Base-by-base conservation (phyloP, 176 grass and related monocot species). In the Hyparrhenia diplandra region DNA sequence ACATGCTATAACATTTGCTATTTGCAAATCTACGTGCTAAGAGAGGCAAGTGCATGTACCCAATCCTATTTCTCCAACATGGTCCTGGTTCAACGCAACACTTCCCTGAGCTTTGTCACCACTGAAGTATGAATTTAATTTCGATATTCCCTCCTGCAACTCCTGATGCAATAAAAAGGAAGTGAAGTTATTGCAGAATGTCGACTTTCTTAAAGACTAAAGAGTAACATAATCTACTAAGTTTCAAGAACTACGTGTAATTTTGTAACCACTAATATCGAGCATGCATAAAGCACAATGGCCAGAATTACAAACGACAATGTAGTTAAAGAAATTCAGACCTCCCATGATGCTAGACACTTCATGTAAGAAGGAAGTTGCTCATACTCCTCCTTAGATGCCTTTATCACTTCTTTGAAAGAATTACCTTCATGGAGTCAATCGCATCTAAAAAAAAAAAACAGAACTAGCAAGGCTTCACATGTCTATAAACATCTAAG, bases 341-440 rank as follows among this genome's bases (percentile, higher is more conserved):
- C 95, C 92, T 94, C 90, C 92, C 92, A 94, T 31, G 95, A 87
- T 47, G 88, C 95, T 21, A 98, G 86, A 70, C 81, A 82, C 79
- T 87, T 94, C 90, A 98, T 87, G 70, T 87, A 98, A 36, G 88
- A 59, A 59, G 95, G 95, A 69, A 98, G 79, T 55, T 88, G 55
- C 61, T 94, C 92, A 42, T 92, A 98, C 13, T 85, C 83, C 74
- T 78, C 87, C 79, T 84, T 87, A 3, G 88, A 85, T 31, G 69
- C 78, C 65, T 31, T 89, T 62, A 98, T 85, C 43, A 71, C 65
- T 76, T 31, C 80, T 89, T 89, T 73, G 1, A 52, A 61, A 79
- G 54, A 32, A 66, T 81, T 59, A 57, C 29, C 68, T 66, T 83
- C 77, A 87, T 20, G 13, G 73, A 78, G 64, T 63, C 49, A 85